phyloP scores from a whole-genome alignment of 192 early-diverging fungal species.

The Coemansia sp. region DNA sequence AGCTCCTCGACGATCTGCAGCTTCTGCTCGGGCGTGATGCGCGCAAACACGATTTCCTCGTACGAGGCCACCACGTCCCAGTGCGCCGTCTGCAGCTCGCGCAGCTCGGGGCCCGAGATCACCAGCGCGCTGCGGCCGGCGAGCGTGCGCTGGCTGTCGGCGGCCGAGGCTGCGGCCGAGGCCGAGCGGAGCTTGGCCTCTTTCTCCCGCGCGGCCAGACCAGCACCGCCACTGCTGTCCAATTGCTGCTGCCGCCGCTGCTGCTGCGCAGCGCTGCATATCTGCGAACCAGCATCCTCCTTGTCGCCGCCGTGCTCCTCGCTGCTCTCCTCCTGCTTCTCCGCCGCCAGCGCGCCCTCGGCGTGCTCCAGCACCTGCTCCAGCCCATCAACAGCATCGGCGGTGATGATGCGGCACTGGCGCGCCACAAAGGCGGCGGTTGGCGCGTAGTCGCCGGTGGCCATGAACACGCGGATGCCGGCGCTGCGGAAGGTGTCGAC shows the following conservation, averaged over 20 bases:
- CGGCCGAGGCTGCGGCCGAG: neutral
- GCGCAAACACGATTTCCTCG: constrained; percentile 80
- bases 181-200: too few relatives aligned
- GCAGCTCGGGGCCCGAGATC: constrained; percentile 68
- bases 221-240: too few relatives aligned
- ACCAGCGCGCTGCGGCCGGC: constrained; percentile 47
- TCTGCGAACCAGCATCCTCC: neutral
- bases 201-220: too few relatives aligned
- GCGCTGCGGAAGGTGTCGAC: constrained; percentile 64
- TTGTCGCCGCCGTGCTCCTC: neutral
- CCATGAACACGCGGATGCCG: constrained; percentile 79
- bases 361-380: constrained; percentile 27
- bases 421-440: constrained; percentile 81
- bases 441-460: constrained; percentile 76
- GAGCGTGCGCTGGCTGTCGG: constrained; percentile 17
- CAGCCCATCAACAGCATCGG: constrained; percentile 27
- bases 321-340: neutral
- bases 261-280: too few relatives aligned
- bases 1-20: constrained; percentile 77
- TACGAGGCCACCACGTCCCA: constrained; percentile 73
- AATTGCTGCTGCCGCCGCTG: too few relatives aligned
- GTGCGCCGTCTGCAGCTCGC: constrained; percentile 58
- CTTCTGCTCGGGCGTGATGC: constrained; percentile 89
- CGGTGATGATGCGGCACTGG: constrained; percentile 74
- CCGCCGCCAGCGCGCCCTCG: neutral